A percentile compares a stretch with the other conserved stretches of the same genome.
These are phyloP conservation scores for Ophiostoma perfectum DNA, from an alignment of 2,329 filamentous ascomycete genomes.

Conservation along the genomic window DNA sequence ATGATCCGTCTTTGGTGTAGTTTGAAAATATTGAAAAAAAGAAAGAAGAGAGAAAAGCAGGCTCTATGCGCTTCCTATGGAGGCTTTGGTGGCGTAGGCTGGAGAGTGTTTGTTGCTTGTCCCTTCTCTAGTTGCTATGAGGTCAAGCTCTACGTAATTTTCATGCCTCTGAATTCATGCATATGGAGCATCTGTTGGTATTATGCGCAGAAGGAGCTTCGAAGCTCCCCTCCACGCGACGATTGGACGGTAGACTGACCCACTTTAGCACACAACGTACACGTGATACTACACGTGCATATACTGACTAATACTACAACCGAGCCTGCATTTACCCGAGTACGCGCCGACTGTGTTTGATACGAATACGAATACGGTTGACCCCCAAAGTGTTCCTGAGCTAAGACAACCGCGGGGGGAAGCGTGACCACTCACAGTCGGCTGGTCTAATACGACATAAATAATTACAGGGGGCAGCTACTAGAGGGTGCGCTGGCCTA, in stretches of 20 bases:
- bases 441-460: too few species aligned
- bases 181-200: neutral
- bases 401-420: too few species aligned
- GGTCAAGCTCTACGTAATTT: neutral
- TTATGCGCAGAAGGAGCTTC: slow-evolving; percentile 1
- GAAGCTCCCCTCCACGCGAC: slow-evolving; percentile 4
- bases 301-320: too few species aligned
- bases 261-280: neutral
- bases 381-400: too few species aligned
- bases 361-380: too few species aligned
- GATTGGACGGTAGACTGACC: neutral
- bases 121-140: neutral
- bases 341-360: too few species aligned
- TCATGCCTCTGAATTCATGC: slow-evolving; percentile 2
- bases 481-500: too few species aligned
- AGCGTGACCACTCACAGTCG: too few species aligned
- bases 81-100: neutral
- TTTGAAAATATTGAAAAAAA: neutral
- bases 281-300: neutral
- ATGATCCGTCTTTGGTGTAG: neutral
- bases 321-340: too few species aligned
- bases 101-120: neutral
- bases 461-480: neutral
- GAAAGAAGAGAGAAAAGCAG: neutral
- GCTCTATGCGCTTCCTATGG: too few species aligned